Conservation (phyloP, 2,329 filamentous ascomycete genomes). For the Sordariomycetes sp. region DNA sequence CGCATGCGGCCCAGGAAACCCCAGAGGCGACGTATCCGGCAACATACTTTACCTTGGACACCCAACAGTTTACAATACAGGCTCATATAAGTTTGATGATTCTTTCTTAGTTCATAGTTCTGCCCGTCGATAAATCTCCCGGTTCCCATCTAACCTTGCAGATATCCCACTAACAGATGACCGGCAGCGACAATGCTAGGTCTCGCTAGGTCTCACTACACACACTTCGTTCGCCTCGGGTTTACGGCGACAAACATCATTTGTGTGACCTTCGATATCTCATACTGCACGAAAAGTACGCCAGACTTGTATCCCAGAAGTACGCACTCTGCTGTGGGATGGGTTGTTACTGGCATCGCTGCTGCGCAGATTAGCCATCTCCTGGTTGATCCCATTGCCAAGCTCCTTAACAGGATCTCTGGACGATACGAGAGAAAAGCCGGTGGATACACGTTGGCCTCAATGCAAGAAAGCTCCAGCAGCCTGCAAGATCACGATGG, state of each 20-base stretch:
- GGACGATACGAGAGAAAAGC: constrained; percentile 21
- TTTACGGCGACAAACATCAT: constrained; percentile 52
- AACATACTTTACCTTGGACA: constrained; percentile 47
- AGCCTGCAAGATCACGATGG: constrained; percentile 64
- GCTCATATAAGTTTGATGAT: constrained; percentile 61
- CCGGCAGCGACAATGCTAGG: constrained; percentile 70
- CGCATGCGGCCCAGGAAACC: constrained; percentile 4
- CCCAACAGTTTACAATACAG: constrained; percentile 44
- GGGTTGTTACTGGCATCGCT: constrained; percentile 65
- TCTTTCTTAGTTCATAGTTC: constrained; percentile 56
- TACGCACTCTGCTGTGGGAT: constrained; percentile 75
- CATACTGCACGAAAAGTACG: constrained; percentile 71
- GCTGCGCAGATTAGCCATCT: constrained; percentile 57
- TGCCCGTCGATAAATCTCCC: constrained; percentile 49
- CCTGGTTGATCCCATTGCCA: constrained; percentile 47
- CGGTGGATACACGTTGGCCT: constrained; percentile 14
- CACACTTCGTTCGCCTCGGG: constrained; percentile 52
- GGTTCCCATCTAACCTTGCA: neutral
- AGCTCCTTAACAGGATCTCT: constrained; percentile 9
- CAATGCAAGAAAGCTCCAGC: constrained; percentile 50
- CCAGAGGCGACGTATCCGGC: constrained; percentile 17
- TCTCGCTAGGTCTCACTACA: constrained; percentile 63
- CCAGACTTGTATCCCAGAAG: constrained; percentile 81
- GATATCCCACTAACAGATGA: neutral
- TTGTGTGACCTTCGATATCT: constrained; percentile 49